Conservation (phyloP, 495 filamentous ascomycete species). For the Ramalina peruviana region DNA sequence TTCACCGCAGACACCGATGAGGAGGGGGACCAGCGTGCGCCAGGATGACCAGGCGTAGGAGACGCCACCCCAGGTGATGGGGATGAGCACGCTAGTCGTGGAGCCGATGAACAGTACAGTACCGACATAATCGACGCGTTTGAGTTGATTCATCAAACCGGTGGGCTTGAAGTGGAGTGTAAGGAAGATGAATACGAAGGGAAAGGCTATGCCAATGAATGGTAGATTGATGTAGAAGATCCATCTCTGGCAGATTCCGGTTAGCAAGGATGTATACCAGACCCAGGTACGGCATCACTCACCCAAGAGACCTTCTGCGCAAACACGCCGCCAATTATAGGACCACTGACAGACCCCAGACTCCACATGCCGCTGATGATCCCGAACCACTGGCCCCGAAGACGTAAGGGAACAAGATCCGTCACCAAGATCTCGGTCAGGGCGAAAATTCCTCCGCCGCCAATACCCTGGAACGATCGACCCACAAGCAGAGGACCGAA, state of each 20-base stretch:
- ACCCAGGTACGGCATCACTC: constrained; percentile 1
- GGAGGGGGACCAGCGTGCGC: constrained; percentile 43
- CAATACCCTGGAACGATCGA: constrained; percentile 55
- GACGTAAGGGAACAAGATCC: constrained; percentile 37
- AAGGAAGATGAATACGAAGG: constrained; percentile 36
- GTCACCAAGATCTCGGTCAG: constrained; percentile 53
- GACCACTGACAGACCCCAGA: constrained; percentile 52
- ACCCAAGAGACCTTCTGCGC: constrained; percentile 50
- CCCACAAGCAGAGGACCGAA: constrained; percentile 50
- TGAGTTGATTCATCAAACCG: constrained; percentile 28
- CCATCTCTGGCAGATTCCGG: constrained; percentile 22
- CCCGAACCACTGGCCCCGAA: constrained; percentile 35
- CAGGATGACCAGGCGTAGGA: constrained; percentile 35
- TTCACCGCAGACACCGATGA: constrained; percentile 38
- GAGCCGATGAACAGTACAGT: constrained; percentile 35
- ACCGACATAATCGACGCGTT: constrained; percentile 47
- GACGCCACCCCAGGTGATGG: constrained; percentile 36
- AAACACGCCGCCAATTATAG: constrained; percentile 55
- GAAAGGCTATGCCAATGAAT: constrained; percentile 32
- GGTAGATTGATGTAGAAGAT: constrained; percentile 45
- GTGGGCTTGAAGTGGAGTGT: constrained; percentile 29
- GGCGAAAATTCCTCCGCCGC: constrained; percentile 52
- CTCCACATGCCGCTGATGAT: constrained; percentile 45
- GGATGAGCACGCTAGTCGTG: constrained; percentile 14
- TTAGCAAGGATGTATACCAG: background rate